Conservation (phyloP, 2,329 filamentous ascomycete species). For the Gaeumannomyces sp. region DNA sequence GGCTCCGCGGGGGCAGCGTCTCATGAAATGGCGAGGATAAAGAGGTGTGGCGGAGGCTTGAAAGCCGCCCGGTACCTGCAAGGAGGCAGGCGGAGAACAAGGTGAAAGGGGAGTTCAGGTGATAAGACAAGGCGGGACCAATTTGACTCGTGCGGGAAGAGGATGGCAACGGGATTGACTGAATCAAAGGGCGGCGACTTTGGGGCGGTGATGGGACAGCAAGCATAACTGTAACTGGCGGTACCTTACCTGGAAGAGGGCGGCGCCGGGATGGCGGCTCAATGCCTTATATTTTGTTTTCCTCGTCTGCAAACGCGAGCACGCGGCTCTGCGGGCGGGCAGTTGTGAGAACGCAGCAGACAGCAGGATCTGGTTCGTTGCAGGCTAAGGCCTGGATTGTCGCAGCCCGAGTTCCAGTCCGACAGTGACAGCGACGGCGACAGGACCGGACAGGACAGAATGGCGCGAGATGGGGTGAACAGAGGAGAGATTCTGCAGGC, state of each 20-base stretch:
- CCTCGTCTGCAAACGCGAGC: not conserved
- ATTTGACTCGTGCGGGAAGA: not conserved
- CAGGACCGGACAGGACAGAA: not conserved
- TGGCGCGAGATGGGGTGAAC: not conserved
- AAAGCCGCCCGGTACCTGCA: too few species aligned
- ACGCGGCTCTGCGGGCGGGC: too few species aligned
- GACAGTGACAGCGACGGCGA: not conserved
- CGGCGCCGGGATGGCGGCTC: not conserved
- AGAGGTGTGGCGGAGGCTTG: not conserved
- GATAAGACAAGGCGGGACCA: not conserved
- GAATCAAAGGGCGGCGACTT: not conserved
- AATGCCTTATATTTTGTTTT: not conserved
- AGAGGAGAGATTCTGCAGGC: not conserved
- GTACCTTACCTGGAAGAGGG: not conserved
- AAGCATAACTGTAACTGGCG: not conserved
- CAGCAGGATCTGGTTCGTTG: not conserved
- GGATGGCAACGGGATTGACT: not conserved
- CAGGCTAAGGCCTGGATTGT: not conserved
- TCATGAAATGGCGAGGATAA: not conserved
- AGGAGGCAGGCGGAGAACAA: not conserved
- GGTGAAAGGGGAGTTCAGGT: not conserved
- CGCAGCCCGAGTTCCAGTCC: not conserved
- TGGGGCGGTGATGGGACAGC: not conserved
- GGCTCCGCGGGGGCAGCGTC: not conserved
- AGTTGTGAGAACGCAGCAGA: not conserved